Evolutionary conservation across 2,329 filamentous ascomycete species (phyloP).

Genomic region (Macrophomina phaseolina): DNA sequence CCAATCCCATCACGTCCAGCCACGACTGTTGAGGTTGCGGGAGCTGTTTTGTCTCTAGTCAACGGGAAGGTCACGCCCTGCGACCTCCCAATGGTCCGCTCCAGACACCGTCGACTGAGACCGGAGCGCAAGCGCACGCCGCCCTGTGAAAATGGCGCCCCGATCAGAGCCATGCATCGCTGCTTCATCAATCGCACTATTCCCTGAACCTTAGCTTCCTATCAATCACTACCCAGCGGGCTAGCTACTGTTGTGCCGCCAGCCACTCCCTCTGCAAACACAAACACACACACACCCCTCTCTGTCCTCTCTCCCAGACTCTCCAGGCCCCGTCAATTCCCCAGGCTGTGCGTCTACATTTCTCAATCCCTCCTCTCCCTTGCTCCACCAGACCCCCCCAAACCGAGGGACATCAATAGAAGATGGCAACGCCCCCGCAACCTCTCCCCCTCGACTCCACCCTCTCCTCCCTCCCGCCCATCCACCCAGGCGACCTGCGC

Average conservation of each 20-base stretch:
- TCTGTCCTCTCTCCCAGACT: background rate
- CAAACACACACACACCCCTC: background rate
- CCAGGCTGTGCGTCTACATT: background rate
- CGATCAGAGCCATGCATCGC: background rate
- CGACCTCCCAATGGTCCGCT: background rate
- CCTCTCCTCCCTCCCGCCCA: conserved; percentile 32
- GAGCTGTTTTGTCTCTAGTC: background rate
- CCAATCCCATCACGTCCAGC: conserved; percentile 6
- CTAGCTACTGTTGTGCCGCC: background rate
- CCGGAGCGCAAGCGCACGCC: background rate
- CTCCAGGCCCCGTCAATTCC: background rate
- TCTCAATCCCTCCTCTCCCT: no score
- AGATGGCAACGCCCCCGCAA: background rate
- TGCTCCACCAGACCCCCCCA: background rate
- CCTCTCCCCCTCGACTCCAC: conserved; percentile 28
- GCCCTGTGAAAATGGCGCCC: background rate
- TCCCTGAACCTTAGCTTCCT: background rate
- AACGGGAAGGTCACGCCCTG: background rate
- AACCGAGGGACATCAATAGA: background rate
- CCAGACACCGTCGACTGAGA: background rate
- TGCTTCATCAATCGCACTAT: conserved; percentile 14
- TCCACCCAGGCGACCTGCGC: conserved; percentile 31
- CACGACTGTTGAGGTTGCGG: background rate
- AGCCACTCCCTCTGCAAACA: no score
- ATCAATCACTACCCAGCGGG: background rate